These are phyloP conservation scores for Paratrimastix pyriformis DNA, from an alignment of 78 protist species.

Conservation along the genomic window DNA sequence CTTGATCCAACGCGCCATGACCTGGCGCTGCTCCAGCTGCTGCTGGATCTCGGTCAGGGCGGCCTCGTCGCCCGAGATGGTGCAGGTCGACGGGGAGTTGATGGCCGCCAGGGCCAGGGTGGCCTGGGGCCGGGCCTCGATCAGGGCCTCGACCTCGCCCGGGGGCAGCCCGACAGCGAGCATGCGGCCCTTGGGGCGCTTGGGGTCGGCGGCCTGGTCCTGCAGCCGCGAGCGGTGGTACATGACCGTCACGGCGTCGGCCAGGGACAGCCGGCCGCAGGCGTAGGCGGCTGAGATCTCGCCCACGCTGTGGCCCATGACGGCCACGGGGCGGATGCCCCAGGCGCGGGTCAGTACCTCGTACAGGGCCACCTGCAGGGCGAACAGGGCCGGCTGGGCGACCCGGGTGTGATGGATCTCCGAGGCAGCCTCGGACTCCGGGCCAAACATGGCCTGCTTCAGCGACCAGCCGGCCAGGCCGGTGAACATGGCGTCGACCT, in stretches of 20 bases:
- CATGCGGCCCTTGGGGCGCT: constrained; percentile 1
- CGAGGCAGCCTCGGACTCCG: neutral
- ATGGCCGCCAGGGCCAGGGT: neutral
- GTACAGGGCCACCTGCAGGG: neutral
- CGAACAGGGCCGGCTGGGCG: neutral
- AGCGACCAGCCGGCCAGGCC: neutral
- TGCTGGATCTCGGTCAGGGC: neutral
- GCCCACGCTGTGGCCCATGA: neutral
- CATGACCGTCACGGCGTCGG: neutral
- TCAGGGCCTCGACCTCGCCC: neutral
- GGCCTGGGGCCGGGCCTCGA: neutral
- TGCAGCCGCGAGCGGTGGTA: neutral
- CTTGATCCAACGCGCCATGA: neutral
- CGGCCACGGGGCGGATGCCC: neutral
- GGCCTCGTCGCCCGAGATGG: neutral
- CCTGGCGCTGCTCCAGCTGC: neutral
- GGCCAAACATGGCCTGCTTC: neutral
- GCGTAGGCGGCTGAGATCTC: neutral
- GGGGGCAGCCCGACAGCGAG: neutral
- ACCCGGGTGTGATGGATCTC: neutral
- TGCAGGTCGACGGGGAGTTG: neutral
- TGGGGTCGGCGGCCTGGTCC: neutral
- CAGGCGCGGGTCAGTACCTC: neutral
- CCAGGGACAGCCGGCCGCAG: neutral
- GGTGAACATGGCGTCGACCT: neutral